phyloP scores from a whole-genome alignment of 306 rosid species.

The Castanea mollissima region DNA sequence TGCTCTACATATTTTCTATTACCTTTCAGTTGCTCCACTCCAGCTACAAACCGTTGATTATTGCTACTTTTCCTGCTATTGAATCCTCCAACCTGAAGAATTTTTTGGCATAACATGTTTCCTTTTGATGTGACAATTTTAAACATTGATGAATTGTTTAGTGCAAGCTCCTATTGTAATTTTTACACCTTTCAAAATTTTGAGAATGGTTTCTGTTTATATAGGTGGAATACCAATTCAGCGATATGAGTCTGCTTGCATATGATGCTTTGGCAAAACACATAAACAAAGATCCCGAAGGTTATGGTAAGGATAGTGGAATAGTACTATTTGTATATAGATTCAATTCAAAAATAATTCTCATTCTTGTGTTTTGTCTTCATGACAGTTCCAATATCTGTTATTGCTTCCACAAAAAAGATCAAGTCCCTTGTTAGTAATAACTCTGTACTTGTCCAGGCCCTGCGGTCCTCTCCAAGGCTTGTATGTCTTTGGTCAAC shows the following conservation, averaged over 20 bases:
- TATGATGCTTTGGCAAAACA: constrained; percentile 83
- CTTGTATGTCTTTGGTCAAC: constrained; percentile 55
- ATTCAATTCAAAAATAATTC: background rate
- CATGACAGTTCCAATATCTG: constrained; percentile 63
- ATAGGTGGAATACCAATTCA: constrained; percentile 87
- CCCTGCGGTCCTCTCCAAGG: constrained; percentile 75
- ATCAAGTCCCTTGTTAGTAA: constrained; percentile 65
- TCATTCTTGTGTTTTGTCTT: constrained; percentile 13
- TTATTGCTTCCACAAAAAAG: constrained; percentile 76
- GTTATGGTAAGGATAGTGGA: constrained; percentile 59
- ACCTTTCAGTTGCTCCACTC: too few species aligned
- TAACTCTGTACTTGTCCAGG: constrained; percentile 57
- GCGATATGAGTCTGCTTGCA: constrained; percentile 87
- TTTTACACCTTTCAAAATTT: background rate
- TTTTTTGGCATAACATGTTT: background rate
- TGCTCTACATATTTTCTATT: too few species aligned
- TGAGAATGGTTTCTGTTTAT: constrained; percentile 7
- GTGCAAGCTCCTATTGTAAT: background rate
- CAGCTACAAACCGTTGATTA: too few species aligned
- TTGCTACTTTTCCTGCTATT: background rate
- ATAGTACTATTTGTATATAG: background rate
- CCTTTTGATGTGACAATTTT: background rate
- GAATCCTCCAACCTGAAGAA: background rate
- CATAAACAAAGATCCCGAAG: constrained; percentile 86
- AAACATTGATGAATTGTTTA: background rate